Evolutionary conservation across 345 rosid species (phyloP).

Genomic region (Boechera stricta): DNA sequence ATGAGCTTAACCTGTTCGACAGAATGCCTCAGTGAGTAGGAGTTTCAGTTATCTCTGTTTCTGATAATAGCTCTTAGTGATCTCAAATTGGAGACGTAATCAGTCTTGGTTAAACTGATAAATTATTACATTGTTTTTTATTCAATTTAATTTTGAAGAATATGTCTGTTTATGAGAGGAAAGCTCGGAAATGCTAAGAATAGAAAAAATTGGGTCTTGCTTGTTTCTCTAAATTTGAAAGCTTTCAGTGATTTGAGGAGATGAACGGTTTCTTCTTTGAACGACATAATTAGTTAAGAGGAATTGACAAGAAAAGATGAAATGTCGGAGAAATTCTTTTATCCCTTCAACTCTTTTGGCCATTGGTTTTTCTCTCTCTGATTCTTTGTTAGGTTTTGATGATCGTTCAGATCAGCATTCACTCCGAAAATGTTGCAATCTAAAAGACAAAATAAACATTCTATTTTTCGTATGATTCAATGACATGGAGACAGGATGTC

Average conservation of each 20-base stretch:
- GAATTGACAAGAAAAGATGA: constrained; percentile 38
- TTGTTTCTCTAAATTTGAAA: constrained; percentile 54
- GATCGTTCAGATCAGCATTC: constrained; percentile 31
- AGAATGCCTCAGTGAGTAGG: constrained; percentile 28
- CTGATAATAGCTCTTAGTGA: neutral
- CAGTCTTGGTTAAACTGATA: neutral
- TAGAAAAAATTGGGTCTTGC: constrained; percentile 41
- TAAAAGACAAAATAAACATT: constrained; percentile 23
- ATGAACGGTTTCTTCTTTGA: constrained; percentile 50
- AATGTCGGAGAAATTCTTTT: constrained; percentile 44
- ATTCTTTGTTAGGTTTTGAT: constrained; percentile 37
- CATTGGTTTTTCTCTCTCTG: constrained; percentile 41
- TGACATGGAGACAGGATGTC: constrained; percentile 26
- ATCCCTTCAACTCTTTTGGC: constrained; percentile 35
- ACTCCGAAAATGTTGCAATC: constrained; percentile 40
- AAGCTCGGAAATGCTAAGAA: constrained; percentile 46
- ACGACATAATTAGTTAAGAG: constrained; percentile 36
- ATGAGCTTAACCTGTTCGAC: constrained; percentile 28
- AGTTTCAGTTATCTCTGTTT: constrained; percentile 26
- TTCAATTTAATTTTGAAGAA: neutral
- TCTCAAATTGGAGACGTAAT: neutral
- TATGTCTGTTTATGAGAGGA: constrained; percentile 27
- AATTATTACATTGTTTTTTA: neutral
- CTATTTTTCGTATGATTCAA: constrained; percentile 10
- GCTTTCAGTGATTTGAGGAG: constrained; percentile 49